A percentile compares a stretch with the other conserved stretches of the same genome.
phyloP scores from a whole-genome alignment of 371 early-diverging fungal genomes.

The Mortierella sp. region DNA sequence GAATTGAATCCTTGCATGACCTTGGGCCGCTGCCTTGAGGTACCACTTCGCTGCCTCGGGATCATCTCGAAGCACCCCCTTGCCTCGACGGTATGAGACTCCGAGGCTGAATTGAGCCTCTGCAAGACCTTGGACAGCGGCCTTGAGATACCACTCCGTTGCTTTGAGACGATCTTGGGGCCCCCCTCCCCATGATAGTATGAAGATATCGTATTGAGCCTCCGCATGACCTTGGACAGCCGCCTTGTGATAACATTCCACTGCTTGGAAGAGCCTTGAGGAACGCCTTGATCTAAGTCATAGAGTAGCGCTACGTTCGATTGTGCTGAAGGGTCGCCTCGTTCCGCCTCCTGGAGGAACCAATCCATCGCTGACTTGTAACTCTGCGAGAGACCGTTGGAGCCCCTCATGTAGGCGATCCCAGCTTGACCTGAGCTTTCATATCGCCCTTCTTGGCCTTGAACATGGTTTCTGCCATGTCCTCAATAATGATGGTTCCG shows the following conservation, averaged over 20 bases:
- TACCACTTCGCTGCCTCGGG: not conserved
- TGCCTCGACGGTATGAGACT: too few species aligned
- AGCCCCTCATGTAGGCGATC: not conserved
- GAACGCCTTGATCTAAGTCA: not conserved
- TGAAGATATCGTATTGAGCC: too few species aligned
- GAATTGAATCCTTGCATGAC: too few species aligned
- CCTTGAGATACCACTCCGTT: too few species aligned
- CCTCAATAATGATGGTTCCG: not conserved
- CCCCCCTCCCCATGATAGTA: too few species aligned
- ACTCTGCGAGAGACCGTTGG: not conserved
- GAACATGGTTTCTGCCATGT: not conserved
- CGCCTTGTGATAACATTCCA: too few species aligned
- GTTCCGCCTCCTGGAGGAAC: not conserved
- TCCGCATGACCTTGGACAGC: not conserved
- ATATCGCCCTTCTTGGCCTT: not conserved
- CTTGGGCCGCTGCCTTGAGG: not conserved
- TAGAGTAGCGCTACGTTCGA: not conserved
- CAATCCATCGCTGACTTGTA: not conserved
- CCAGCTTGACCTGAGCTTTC: not conserved
- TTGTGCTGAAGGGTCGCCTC: not conserved
- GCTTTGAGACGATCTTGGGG: too few species aligned
- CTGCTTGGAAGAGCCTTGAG: too few species aligned
- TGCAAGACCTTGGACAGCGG: too few species aligned
- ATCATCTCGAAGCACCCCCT: too few species aligned
- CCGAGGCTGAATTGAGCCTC: too few species aligned